A percentile compares a stretch with the other conserved stretches of the same genome.
Evolutionary conservation across 148 eudicot genomes (phyloP).

Genomic region (Rhododendron ovatum): DNA sequence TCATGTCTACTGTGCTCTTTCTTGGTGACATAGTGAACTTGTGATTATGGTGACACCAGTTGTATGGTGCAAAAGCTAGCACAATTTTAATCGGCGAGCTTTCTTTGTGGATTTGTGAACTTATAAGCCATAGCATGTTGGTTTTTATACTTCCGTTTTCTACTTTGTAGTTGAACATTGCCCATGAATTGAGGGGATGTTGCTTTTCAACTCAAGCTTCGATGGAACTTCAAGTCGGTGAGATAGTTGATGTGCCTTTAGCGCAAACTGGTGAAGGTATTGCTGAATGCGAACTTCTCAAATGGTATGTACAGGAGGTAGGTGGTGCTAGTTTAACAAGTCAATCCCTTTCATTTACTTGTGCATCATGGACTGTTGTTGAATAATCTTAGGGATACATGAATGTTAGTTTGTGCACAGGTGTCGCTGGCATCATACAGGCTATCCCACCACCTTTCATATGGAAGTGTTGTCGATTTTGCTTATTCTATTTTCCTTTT

Average conservation of each 20-base stretch:
- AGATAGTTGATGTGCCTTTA: conserved; percentile 75
- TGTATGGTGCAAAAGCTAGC: neutral
- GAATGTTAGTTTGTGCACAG: neutral
- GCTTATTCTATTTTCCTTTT: neutral
- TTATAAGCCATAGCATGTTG: neutral
- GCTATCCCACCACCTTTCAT: neutral
- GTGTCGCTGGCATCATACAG: neutral
- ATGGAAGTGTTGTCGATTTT: neutral
- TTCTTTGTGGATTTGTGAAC: neutral
- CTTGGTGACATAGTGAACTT: neutral
- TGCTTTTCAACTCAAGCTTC: conserved; percentile 54
- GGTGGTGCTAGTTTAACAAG: conserved; percentile 8
- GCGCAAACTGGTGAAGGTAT: conserved; percentile 95
- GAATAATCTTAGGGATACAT: neutral
- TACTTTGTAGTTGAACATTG: conserved; percentile 34
- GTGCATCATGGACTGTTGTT: neutral
- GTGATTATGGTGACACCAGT: neutral
- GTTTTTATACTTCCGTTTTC: conserved; percentile 8
- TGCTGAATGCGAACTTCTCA: conserved; percentile 88
- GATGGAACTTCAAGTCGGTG: conserved; percentile 34
- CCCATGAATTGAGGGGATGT: conserved; percentile 26
- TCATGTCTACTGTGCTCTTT: neutral
- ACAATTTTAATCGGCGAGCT: conserved; percentile 1
- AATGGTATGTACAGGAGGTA: conserved; percentile 91
- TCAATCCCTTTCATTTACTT: neutral